Evolutionary conservation across 345 rosid species (phyloP).

Genomic region (Lepidium africanum): DNA sequence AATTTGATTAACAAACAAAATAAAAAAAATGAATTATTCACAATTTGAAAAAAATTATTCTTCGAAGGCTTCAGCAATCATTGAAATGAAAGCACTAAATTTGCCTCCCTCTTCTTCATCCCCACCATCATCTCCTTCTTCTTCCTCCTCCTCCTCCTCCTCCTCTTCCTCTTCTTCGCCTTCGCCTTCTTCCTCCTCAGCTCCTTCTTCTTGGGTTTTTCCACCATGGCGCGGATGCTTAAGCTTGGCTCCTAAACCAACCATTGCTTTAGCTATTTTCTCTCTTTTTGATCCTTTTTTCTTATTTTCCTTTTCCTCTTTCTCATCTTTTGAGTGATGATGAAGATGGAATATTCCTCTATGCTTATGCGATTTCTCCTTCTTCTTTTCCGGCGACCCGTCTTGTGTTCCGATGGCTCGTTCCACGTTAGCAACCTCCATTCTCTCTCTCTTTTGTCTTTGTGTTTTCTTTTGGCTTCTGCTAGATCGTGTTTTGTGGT

Average conservation of each 20-base stretch:
- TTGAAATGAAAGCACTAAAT: conserved; percentile 23
- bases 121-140: not conserved
- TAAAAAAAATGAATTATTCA: not conserved
- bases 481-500: not conserved
- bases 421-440: conserved; percentile 6
- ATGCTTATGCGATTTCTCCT: conserved; percentile 12
- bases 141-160: not conserved
- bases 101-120: conserved; percentile 27
- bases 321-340: conserved; percentile 23
- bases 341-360: conserved; percentile 25
- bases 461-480: not conserved
- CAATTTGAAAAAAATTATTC: not conserved
- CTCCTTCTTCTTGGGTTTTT: not conserved
- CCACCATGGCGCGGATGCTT: conserved; percentile 11
- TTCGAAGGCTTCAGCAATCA: conserved; percentile 20
- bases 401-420: conserved; percentile 6
- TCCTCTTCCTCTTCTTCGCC: not conserved
- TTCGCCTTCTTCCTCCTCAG: not conserved
- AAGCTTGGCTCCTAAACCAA: conserved; percentile 17
- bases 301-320: conserved; percentile 19
- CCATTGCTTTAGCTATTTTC: conserved; percentile 23
- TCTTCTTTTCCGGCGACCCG: not conserved
- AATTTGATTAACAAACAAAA: not conserved
- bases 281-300: conserved; percentile 29
- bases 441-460: not conserved